Evolutionary conservation across 495 filamentous ascomycete species (phyloP).

Genomic region (Aspergillus cavernicola): DNA sequence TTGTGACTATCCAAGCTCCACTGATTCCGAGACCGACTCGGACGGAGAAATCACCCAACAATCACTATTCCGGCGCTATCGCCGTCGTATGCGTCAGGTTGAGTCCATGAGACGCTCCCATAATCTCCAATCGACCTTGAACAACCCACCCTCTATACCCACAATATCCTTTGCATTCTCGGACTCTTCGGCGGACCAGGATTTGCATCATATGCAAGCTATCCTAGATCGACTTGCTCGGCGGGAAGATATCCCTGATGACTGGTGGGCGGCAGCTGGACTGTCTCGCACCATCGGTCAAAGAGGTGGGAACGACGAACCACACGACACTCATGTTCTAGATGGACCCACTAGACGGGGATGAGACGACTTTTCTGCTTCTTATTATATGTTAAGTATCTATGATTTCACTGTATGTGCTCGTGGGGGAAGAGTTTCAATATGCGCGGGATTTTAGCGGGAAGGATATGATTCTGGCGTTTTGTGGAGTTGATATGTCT

Average conservation of each 20-base stretch:
- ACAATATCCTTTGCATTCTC: constrained; percentile 35
- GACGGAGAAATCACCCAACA: constrained; percentile 25
- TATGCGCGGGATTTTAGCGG: constrained; percentile 11
- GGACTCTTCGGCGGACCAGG: constrained; percentile 30
- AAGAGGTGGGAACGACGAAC: constrained; percentile 24
- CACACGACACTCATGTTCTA: constrained; percentile 19
- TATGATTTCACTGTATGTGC: constrained; percentile 10
- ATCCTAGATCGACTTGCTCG: constrained; percentile 63
- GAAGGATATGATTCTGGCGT: constrained; percentile 12
- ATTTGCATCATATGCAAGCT: constrained; percentile 61
- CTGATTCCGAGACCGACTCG: constrained; percentile 33
- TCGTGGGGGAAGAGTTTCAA: not conserved
- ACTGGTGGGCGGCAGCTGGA: constrained; percentile 73
- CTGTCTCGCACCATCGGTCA: constrained; percentile 53
- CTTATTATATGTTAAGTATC: constrained; percentile 17
- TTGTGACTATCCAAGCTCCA: constrained; percentile 39
- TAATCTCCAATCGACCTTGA: constrained; percentile 32
- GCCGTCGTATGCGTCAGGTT: constrained; percentile 18
- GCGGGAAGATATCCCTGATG: constrained; percentile 68
- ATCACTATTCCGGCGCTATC: constrained; percentile 20
- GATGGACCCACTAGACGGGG: constrained; percentile 22
- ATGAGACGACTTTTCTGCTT: constrained; percentile 1
- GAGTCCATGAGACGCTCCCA: constrained; percentile 25
- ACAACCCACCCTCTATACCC: constrained; percentile 38
- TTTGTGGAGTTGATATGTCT: constrained; percentile 9